Conservation (phyloP, 164 flowering plant species). For the Tetracentron sinense region DNA sequence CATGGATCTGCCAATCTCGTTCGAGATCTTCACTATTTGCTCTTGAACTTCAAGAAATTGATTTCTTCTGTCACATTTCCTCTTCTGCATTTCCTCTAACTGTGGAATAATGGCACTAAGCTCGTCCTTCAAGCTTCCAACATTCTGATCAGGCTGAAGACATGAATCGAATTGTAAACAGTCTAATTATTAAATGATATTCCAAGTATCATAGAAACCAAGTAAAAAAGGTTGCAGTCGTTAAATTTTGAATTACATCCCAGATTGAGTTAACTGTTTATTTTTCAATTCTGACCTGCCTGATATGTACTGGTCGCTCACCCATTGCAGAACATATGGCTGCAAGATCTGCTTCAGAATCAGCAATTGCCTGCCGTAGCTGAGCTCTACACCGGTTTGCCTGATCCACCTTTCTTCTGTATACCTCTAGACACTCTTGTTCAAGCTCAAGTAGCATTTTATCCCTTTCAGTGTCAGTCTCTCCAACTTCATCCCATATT, state of each 20-base stretch:
- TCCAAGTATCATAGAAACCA: no score
- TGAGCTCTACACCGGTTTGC: constrained; percentile 53
- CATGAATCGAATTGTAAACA: not conserved
- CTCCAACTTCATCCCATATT: constrained; percentile 93
- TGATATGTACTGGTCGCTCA: constrained; percentile 42
- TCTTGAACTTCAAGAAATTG: constrained; percentile 64
- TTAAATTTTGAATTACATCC: not conserved
- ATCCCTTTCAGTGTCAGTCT: constrained; percentile 57
- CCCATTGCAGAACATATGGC: constrained; percentile 60
- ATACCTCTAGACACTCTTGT: constrained; percentile 68
- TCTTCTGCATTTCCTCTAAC: constrained; percentile 81
- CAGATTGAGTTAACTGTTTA: not conserved
- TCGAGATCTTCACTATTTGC: constrained; percentile 48
- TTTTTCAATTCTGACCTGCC: constrained; percentile 34
- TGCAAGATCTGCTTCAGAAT: constrained; percentile 64
- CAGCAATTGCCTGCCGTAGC: constrained; percentile 57
- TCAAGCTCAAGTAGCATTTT: constrained; percentile 59
- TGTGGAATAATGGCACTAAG: constrained; percentile 61
- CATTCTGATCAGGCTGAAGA: constrained; percentile 62
- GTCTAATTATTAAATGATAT: no score
- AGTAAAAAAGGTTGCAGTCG: no score
- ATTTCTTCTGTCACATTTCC: constrained; percentile 63
- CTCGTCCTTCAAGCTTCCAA: constrained; percentile 74
- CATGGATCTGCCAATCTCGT: constrained; percentile 41
- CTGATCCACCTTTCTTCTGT: constrained; percentile 62